Evolutionary conservation across 1,284 basidiomycete genomes (phyloP).

Genomic region (Puccinia novopanici): DNA sequence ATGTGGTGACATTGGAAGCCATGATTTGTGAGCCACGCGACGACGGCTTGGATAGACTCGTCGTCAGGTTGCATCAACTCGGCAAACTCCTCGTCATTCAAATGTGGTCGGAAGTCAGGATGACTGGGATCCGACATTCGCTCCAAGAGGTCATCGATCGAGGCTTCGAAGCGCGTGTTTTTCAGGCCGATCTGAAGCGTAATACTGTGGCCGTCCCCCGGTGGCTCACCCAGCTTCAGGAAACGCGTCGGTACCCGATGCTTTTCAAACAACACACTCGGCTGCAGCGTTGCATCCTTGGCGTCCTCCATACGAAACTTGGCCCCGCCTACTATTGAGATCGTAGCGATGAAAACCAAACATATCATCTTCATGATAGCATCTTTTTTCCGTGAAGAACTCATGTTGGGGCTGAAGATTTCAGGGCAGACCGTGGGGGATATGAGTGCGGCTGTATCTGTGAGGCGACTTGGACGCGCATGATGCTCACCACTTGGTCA

Average conservation of each 20-base stretch:
- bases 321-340: not conserved
- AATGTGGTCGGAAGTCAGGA: conserved; percentile 23
- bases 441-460: not conserved
- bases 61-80: conserved; percentile 16
- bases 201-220: conserved; percentile 17
- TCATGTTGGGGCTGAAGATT: not conserved
- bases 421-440: not conserved
- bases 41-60: conserved; percentile 19
- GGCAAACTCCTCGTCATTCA: conserved; percentile 29
- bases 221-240: conserved; percentile 8
- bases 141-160: conserved; percentile 33
- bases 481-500: not conserved
- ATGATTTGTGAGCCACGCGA: conserved; percentile 29
- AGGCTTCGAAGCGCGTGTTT: conserved; percentile 22
- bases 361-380: not conserved
- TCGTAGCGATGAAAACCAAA: not conserved
- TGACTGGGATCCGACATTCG: conserved; percentile 37
- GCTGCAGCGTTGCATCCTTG: not conserved
- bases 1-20: conserved; percentile 15
- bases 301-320: not conserved
- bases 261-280: conserved; percentile 33
- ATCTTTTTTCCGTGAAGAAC: not conserved
- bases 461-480: not conserved
- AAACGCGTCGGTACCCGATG: conserved; percentile 37
- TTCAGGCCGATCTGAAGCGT: conserved; percentile 47